A percentile compares a stretch with the other conserved stretches of the same genome.
Evolutionary conservation across 805 yeast genomes (phyloP).

Genomic region (Yarrowia hollandica): DNA sequence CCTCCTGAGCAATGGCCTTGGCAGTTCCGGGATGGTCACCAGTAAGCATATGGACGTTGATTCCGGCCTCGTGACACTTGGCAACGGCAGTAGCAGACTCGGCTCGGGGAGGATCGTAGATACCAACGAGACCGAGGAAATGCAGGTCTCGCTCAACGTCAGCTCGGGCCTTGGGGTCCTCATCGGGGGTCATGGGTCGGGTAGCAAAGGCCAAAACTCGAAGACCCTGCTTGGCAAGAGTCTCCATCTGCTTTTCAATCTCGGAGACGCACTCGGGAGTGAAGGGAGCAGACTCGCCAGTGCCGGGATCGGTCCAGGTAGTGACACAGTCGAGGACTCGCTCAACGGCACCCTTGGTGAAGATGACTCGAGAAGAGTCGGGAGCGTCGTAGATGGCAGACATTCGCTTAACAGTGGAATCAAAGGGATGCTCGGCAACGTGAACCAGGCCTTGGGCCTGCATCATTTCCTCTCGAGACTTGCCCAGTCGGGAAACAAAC

Average conservation of each 20-base stretch:
- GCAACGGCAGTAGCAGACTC: conserved; percentile 68
- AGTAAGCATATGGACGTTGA: conserved; percentile 77
- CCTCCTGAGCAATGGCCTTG: conserved; percentile 75
- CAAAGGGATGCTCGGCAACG: conserved; percentile 72
- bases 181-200: conserved; percentile 40
- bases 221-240: conserved; percentile 63
- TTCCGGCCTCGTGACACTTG: conserved; percentile 70
- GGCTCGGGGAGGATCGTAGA: conserved; percentile 75
- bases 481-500: conserved; percentile 59
- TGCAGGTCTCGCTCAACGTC: conserved; percentile 54
- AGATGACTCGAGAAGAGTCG: conserved; percentile 37
- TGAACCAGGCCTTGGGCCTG: conserved; percentile 40
- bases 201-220: conserved; percentile 72
- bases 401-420: conserved; percentile 73
- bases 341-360: conserved; percentile 77
- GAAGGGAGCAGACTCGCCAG: conserved; percentile 33
- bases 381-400: conserved; percentile 51
- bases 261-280: conserved; percentile 41
- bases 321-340: conserved; percentile 59
- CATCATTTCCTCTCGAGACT: conserved; percentile 44
- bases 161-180: conserved; percentile 42
- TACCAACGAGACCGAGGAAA: conserved; percentile 70
- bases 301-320: conserved; percentile 50
- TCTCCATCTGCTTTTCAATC: conserved; percentile 58
- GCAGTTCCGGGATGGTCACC: conserved; percentile 84